Evolutionary conservation across 805 yeast species (phyloP), one percentile per base, ranked within the genome.

Genomic region (Naumovozyma baii): DNA sequence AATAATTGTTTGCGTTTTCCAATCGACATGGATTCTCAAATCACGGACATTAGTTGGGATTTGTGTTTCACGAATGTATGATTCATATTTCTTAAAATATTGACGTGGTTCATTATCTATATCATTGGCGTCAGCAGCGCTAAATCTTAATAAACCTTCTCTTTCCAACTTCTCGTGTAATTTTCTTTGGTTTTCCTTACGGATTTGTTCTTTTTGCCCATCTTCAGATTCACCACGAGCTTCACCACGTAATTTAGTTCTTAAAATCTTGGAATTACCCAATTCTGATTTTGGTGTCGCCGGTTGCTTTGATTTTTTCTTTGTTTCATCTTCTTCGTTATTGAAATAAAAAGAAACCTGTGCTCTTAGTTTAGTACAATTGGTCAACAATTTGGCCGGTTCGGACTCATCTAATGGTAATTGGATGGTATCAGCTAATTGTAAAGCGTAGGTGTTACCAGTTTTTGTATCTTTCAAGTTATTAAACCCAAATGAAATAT

Each of bases 21-120:
- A 71, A 59, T 90, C 98, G 42, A 92, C 87, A 58, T 82, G 88
- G 44, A 90, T 78, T 56, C 79, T 79, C 59, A 92, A 69, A 58
- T 88, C 96, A 53, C 80, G 76, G 15, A 87, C 94, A 51, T 74
- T 74, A 29, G 69, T 64, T 31, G 98, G 97, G 46, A 90, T 80
- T 68, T 92, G 97, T 3, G 92, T 70, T 58, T 90, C 98, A 52
- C 96, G 73, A 38, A 88, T 78, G 61, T 90, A 90, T 0, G 97
- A 87, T 66, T 90, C 98, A 63, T 84, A 92, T 57, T 83, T 83
- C 55, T 84, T 85, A 70, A 90, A 88, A 48, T 69, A 68, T 39
- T 78, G 87, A 33, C 69, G 65, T 25, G 64, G 59, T 34, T 63
- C 68, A 26, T 50, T 65, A 17, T 70, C 73, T 5, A 67, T 63